Conservation (phyloP, 371 early-diverging fungal species). For the Syncephalis plumigaleata region DNA sequence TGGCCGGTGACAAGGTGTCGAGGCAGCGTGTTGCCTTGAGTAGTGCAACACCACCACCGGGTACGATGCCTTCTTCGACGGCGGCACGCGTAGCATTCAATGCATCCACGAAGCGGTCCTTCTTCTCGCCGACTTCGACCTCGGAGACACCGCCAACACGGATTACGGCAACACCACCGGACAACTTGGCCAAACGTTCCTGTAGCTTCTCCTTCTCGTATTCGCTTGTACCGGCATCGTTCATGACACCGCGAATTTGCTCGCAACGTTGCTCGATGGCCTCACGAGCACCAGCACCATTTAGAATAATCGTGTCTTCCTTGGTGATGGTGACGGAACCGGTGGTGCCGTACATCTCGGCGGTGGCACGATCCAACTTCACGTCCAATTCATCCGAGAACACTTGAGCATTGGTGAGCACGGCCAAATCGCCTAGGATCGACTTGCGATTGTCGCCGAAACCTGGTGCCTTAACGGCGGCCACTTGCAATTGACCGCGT, state of each 20-base stretch:
- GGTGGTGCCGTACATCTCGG: slow-evolving; percentile 78
- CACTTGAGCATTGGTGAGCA: slow-evolving; percentile 85
- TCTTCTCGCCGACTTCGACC: slow-evolving; percentile 98
- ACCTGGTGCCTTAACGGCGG: slow-evolving; percentile 95
- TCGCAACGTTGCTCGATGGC: slow-evolving; percentile 81
- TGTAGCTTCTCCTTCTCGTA: slow-evolving; percentile 97
- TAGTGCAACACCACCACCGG: slow-evolving; percentile 93
- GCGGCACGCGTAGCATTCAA: slow-evolving; percentile 96
- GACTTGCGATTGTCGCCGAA: slow-evolving; percentile 98
- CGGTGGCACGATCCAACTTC: slow-evolving; percentile 87
- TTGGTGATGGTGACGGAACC: slow-evolving; percentile 84
- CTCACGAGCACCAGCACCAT: slow-evolving; percentile 75
- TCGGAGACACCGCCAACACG: slow-evolving; percentile 94
- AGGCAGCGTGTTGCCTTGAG: slow-evolving; percentile 79
- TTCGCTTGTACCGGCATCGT: slow-evolving; percentile 61
- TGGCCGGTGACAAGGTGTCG: slow-evolving; percentile 57
- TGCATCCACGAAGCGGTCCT: slow-evolving; percentile 96
- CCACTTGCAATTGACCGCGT: slow-evolving; percentile 91
- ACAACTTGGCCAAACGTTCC: slow-evolving; percentile 94
- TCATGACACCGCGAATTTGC: slow-evolving; percentile 84
- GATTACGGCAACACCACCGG: slow-evolving; percentile 96
- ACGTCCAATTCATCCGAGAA: slow-evolving; percentile 90
- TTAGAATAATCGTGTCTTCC: slow-evolving; percentile 94
- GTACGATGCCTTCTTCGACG: slow-evolving; percentile 96
- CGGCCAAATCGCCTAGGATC: slow-evolving; percentile 89